Evolutionary conservation across 352 stramenopile species (phyloP), one percentile per base, ranked within the genome.

Genomic region (Pythium dissimile): DNA sequence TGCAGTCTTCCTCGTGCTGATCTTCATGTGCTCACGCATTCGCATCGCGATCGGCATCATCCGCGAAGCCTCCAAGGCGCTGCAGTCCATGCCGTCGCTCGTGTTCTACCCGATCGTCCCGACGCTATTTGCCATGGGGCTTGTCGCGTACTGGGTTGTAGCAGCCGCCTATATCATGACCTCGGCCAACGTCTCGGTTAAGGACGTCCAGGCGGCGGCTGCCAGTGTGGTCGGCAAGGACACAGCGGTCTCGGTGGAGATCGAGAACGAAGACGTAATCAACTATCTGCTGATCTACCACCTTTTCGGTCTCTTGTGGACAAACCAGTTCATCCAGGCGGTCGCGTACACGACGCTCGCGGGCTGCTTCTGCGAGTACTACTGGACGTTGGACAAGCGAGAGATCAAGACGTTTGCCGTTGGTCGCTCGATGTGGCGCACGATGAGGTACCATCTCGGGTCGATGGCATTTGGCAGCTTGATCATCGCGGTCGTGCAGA

Each of bases 31-130:
- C 42, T 72, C 84, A 12, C 82, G 86, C 27, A 95, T 97, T 50
- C 69, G 72, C 45, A 86, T 95, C 32, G 86, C 88, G 12, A 92
- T 97, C 48, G 82, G 78, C 12, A 89, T 95, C 65, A 92, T 97
- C 50, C 75, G 80, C 10, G 85, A 95, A 62, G 80, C 88, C 31
- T 89, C 80, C 24, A 89, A 88, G 58, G 85, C 82, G 18, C 62
- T 97, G 15, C 71, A 84, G 45, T 49, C 67, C 31, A 94, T 96
- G 75, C 82, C 87, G 15, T 78, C 85, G 47, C 64, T 97, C 20
- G 76, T 82, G 34, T 62, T 95, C 13, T 86, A 88, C 49, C 88
- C 86, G 2, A 62, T 96, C 12, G 18, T 95, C 15, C 86, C 80
- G 2, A 84, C 82, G 0, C 46, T 84, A 20, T 88, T 92, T 39